Evolutionary conservation across 371 early-diverging fungal species (phyloP).

Genomic region (Chytridium lagenaria): DNA sequence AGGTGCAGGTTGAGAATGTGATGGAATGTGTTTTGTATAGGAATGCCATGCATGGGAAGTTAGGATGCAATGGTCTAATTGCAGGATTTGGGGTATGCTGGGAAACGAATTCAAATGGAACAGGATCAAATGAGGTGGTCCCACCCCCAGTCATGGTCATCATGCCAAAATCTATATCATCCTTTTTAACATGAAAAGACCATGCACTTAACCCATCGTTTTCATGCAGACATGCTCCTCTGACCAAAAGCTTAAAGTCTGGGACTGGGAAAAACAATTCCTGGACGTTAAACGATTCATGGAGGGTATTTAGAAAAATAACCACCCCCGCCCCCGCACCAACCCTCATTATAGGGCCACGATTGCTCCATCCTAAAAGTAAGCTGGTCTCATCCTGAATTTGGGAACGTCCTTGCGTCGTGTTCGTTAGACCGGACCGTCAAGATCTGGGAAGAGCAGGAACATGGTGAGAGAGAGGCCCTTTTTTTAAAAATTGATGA

Average conservation of each 20-base stretch:
- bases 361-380: conserved; percentile 85
- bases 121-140: too few species aligned
- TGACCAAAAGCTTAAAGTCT: conserved; percentile 91
- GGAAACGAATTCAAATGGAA: too few species aligned
- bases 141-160: too few species aligned
- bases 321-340: neutral
- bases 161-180: too few species aligned
- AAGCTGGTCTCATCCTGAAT: conserved; percentile 93
- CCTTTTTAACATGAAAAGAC: too few species aligned
- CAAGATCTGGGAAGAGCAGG: conserved; percentile 89
- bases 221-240: conserved; percentile 77
- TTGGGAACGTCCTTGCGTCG: conserved; percentile 88
- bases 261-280: conserved; percentile 74
- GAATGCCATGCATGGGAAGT: too few species aligned
- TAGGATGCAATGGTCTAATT: too few species aligned
- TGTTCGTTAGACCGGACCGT: conserved; percentile 91
- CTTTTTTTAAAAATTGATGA: neutral
- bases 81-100: too few species aligned
- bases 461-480: conserved; percentile 57
- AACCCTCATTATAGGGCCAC: too few species aligned
- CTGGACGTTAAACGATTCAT: conserved; percentile 86
- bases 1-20: too few species aligned
- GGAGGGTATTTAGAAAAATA: conserved; percentile 73
- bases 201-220: neutral
- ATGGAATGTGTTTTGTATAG: too few species aligned